These are phyloP conservation scores for Hypocreales sp. DNA, from an alignment of 2,329 filamentous ascomycete genomes.

Conservation along the genomic window DNA sequence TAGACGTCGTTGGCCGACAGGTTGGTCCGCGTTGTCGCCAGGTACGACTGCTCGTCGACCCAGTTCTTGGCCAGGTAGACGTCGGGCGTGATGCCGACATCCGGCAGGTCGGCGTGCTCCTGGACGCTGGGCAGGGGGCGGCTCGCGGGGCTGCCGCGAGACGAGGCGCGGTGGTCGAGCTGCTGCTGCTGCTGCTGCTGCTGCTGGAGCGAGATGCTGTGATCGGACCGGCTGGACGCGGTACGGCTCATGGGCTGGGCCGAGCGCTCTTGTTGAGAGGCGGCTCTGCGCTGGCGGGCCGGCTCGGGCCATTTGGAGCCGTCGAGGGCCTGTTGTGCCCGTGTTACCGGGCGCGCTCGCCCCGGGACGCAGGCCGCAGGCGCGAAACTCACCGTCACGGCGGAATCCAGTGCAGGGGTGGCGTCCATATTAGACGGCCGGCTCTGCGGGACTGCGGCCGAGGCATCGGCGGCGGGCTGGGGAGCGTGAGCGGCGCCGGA, in stretches of 20 bases:
- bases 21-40: slow-evolving; percentile 9
- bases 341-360: not conserved
- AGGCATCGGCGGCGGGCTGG: not conserved
- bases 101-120: slow-evolving; percentile 15
- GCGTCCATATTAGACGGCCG: too few relatives aligned
- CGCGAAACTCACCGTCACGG: slow-evolving; percentile 3
- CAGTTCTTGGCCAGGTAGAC: slow-evolving; percentile 19
- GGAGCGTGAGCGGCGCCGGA: not conserved
- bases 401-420: not conserved
- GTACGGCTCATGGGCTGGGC: slow-evolving; percentile 28
- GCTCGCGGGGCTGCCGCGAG: slow-evolving; percentile 15
- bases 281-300: slow-evolving; percentile 9
- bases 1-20: slow-evolving; percentile 9
- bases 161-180: slow-evolving; percentile 13
- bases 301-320: slow-evolving; percentile 2
- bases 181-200: too few relatives aligned
- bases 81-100: slow-evolving; percentile 21
- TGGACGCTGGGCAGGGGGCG: slow-evolving; percentile 19
- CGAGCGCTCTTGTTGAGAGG: slow-evolving; percentile 13
- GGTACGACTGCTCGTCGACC: slow-evolving; percentile 10
- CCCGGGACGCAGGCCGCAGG: not conserved
- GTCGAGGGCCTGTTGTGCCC: slow-evolving; percentile 1
- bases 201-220: slow-evolving; percentile 10
- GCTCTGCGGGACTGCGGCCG: not conserved
- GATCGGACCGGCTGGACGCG: slow-evolving; percentile 24